Evolutionary conservation across 495 filamentous ascomycete species (phyloP).

Genomic region (Aspergillus homomorphus): DNA sequence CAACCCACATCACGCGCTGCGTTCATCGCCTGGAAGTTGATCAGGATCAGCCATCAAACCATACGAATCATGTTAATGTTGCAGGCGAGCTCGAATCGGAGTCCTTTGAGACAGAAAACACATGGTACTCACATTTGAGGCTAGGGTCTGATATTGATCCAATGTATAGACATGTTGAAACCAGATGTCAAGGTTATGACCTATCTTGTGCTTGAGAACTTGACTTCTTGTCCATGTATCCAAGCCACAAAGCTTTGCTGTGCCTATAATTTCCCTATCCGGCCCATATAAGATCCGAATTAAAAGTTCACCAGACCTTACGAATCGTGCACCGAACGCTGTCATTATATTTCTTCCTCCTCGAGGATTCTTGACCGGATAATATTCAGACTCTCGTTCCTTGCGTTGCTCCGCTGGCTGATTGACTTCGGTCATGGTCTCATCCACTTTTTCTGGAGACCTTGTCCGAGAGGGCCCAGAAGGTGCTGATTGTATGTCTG

Average conservation of each 20-base stretch:
- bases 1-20: slow-evolving; percentile 27
- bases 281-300: slow-evolving; percentile 36
- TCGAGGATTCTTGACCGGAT: background rate
- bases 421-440: background rate
- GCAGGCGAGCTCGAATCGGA: background rate
- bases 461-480: background rate
- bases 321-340: background rate
- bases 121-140: slow-evolving; percentile 28
- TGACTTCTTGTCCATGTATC: slow-evolving; percentile 11
- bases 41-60: background rate
- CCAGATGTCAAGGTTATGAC: slow-evolving; percentile 32
- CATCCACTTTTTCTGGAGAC: background rate
- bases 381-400: background rate
- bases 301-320: slow-evolving; percentile 20
- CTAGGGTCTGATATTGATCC: slow-evolving; percentile 31
- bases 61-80: background rate
- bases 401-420: background rate
- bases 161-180: slow-evolving; percentile 39
- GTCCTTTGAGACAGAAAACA: background rate
- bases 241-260: slow-evolving; percentile 39
- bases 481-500: background rate
- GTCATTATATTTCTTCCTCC: background rate
- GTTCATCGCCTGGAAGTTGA: slow-evolving; percentile 1
- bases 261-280: slow-evolving; percentile 33
- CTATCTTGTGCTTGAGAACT: slow-evolving; percentile 24